A percentile compares a stretch with the other conserved stretches of the same genome.
Conservation (phyloP, 345 rosid genomes). For the Heritiera fomes region DNA sequence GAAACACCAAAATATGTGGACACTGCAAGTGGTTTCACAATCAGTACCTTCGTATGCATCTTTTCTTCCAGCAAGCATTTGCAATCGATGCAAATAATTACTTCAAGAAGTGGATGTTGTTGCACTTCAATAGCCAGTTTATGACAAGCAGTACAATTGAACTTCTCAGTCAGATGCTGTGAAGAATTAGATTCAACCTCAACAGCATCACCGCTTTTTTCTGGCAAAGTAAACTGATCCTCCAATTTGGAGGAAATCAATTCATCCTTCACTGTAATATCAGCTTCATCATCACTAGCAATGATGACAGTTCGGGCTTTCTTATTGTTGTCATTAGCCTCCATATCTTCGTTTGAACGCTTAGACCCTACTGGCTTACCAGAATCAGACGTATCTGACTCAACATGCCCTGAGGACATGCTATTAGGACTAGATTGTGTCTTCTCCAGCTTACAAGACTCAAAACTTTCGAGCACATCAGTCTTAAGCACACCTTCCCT, state of each 20-base stretch:
- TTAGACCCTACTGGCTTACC: conserved; percentile 37
- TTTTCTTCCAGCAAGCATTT: conserved; percentile 65
- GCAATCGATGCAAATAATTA: conserved; percentile 86
- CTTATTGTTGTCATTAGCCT: conserved; percentile 39
- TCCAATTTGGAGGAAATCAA: conserved; percentile 29
- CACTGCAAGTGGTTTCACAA: neutral
- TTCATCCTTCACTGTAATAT: conserved; percentile 33
- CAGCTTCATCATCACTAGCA: conserved; percentile 47
- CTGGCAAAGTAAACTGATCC: conserved; percentile 34
- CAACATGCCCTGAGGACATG: conserved; percentile 30
- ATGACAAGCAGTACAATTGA: conserved; percentile 79
- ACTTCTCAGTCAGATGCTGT: conserved; percentile 37
- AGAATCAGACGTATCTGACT: conserved; percentile 34
- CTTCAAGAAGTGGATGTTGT: conserved; percentile 79
- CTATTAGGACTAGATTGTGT: conserved; percentile 36
- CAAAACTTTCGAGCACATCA: conserved; percentile 32
- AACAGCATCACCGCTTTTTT: conserved; percentile 21
- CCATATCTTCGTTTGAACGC: conserved; percentile 48
- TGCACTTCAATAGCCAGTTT: conserved; percentile 63
- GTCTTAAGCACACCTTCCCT: conserved; percentile 28
- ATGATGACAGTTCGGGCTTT: conserved; percentile 40
- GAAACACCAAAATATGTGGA: neutral
- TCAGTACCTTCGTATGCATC: conserved; percentile 65
- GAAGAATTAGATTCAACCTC: conserved; percentile 32
- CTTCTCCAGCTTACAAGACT: conserved; percentile 23